These are phyloP conservation scores for Deuterostichococcus epilithicus DNA, from an alignment of 139 green algal species.

Conservation along the genomic window DNA sequence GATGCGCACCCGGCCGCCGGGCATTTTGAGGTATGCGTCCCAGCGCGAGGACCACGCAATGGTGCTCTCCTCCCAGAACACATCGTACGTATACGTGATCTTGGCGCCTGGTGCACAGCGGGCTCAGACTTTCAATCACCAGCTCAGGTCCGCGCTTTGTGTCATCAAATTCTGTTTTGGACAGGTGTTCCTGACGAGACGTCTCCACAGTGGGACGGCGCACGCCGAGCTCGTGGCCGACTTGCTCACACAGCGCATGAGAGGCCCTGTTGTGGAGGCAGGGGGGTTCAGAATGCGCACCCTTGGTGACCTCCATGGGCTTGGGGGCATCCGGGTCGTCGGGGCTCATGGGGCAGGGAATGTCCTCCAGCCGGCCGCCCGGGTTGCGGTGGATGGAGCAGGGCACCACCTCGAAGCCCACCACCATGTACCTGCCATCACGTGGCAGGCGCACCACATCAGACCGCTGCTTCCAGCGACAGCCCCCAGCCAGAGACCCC, in stretches of 20 bases:
- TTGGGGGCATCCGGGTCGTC: conserved; percentile 39
- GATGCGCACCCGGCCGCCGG: conserved; percentile 46
- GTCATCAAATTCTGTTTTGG: too few relatives aligned
- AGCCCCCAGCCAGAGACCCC: too few relatives aligned
- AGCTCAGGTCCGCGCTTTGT: too few relatives aligned
- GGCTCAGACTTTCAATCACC: background rate
- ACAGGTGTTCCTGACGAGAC: too few relatives aligned
- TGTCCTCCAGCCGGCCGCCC: conserved; percentile 47
- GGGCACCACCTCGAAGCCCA: conserved; percentile 88
- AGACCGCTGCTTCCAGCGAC: too few relatives aligned
- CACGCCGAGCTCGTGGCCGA: too few relatives aligned
- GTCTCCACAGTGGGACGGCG: too few relatives aligned
- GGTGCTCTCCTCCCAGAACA: conserved; percentile 80
- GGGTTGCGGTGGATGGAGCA: conserved; percentile 75
- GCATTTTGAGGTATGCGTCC: conserved; percentile 96
- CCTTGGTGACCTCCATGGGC: conserved; percentile 70
- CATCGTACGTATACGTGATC: conserved; percentile 84
- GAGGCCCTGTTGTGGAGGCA: too few relatives aligned
- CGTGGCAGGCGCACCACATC: background rate
- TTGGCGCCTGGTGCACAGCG: conserved; percentile 8
- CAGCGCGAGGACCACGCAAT: conserved; percentile 88
- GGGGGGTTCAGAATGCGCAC: conserved; percentile 12
- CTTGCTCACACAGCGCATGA: too few relatives aligned
- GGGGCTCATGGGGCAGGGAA: conserved; percentile 57
- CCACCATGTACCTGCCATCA: conserved; percentile 66